Evolutionary conservation across 352 stramenopile genomes (phyloP).

Genomic region (Phytophthora uliginosa): DNA sequence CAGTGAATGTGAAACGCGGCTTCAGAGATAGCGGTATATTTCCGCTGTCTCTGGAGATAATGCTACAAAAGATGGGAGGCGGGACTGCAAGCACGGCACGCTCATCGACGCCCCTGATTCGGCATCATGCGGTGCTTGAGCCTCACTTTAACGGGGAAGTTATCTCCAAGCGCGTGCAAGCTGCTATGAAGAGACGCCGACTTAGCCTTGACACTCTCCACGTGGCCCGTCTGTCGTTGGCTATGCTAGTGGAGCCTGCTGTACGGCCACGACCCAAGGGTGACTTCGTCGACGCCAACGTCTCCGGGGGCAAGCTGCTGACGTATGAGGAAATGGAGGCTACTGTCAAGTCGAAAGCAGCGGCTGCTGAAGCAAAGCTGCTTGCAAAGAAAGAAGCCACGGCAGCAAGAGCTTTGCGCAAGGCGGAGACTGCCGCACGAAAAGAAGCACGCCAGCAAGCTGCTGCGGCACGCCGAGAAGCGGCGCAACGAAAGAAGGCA

Average conservation of each 20-base stretch:
- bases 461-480: too few species aligned
- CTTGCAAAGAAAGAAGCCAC: background rate
- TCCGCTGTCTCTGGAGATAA: constrained; percentile 11
- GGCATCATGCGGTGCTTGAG: constrained; percentile 1
- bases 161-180: background rate
- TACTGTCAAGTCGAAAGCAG: constrained; percentile 1
- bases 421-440: too few species aligned
- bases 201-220: constrained; percentile 8
- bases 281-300: constrained; percentile 5
- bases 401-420: background rate
- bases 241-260: constrained; percentile 1
- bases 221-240: background rate
- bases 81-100: background rate
- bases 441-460: too few species aligned
- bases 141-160: constrained; percentile 14
- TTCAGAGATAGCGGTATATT: constrained; percentile 5
- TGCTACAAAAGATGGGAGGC: constrained; percentile 11
- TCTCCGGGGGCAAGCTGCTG: constrained; percentile 10
- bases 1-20: constrained; percentile 2
- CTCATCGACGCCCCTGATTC: constrained; percentile 1
- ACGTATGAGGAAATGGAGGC: constrained; percentile 7
- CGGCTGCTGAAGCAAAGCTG: constrained; percentile 3
- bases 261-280: background rate
- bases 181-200: constrained; percentile 9
- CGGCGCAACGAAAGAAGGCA: too few species aligned